A percentile compares a stretch with the other conserved stretches of the same genome.
phyloP scores from a whole-genome alignment of 805 yeast genomes.

The Monosporozyma aerobia region DNA sequence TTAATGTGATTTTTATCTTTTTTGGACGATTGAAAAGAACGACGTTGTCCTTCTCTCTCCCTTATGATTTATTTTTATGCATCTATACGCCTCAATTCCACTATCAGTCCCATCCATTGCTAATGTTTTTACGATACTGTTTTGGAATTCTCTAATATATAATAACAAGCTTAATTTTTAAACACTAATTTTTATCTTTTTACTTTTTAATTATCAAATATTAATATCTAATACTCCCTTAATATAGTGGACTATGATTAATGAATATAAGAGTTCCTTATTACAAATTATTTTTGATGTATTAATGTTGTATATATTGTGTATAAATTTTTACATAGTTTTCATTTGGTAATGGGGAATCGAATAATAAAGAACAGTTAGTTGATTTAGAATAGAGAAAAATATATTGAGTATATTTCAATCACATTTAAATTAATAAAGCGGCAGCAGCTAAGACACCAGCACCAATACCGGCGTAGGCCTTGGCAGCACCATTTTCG shows the following conservation, averaged over 20 bases:
- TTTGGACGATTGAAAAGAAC: not conserved
- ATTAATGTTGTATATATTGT: too few species aligned
- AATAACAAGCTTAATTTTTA: not conserved
- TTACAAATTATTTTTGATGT: not conserved
- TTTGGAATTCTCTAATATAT: not conserved
- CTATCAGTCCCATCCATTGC: not conserved
- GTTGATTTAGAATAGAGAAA: not conserved
- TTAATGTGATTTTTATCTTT: not conserved
- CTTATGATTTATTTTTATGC: not conserved
- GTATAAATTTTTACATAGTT: not conserved
- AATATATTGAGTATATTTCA: not conserved
- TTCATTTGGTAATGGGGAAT: not conserved
- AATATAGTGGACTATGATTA: too few species aligned
- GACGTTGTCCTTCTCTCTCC: not conserved
- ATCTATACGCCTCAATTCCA: not conserved
- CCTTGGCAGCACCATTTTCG: slow-evolving; percentile 8
- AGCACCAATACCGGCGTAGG: slow-evolving; percentile 8
- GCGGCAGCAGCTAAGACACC: slow-evolving; percentile 10
- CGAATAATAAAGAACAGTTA: not conserved
- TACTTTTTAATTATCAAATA: too few species aligned
- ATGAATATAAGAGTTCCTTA: not conserved
- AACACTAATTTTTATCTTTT: too few species aligned
- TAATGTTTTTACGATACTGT: not conserved
- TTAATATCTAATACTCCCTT: too few species aligned
- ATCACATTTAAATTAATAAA: slow-evolving; percentile 2